These are phyloP conservation scores for Tricholoma sp. DNA, from an alignment of 768 basidiomycete genomes.

Conservation along the genomic window DNA sequence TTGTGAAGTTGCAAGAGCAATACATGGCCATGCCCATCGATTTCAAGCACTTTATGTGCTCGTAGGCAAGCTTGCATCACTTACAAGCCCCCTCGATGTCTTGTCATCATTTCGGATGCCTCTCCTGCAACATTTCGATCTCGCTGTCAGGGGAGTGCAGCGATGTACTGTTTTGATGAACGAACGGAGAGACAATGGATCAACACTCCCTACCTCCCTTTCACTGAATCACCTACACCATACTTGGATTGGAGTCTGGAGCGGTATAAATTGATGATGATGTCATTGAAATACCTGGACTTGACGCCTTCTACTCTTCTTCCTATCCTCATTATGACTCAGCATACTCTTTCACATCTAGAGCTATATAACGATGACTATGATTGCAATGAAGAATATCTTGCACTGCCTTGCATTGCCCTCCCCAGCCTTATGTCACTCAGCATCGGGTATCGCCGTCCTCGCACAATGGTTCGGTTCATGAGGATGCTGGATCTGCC, in stretches of 20 bases:
- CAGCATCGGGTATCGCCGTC: constrained; percentile 9
- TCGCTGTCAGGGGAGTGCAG: constrained; percentile 7
- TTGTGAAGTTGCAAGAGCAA: not conserved
- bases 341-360: constrained; percentile 10
- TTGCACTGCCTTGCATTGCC: not conserved
- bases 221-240: constrained; percentile 1
- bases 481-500: constrained; percentile 9
- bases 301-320: constrained; percentile 7
- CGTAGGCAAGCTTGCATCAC: not conserved
- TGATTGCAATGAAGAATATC: constrained; percentile 2
- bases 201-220: not conserved
- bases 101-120: constrained; percentile 1
- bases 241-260: constrained; percentile 12
- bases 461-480: constrained; percentile 6
- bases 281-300: constrained; percentile 12
- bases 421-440: constrained; percentile 14
- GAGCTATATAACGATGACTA: constrained; percentile 9
- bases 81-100: not conserved
- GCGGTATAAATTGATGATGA: constrained; percentile 10
- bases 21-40: not conserved
- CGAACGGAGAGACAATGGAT: not conserved
- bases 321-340: constrained; percentile 13
- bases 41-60: constrained; percentile 1
- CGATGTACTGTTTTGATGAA: constrained; percentile 5
- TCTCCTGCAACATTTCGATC: constrained; percentile 5